Conservation (phyloP, 768 basidiomycete genomes). For the Zangia roseola region DNA sequence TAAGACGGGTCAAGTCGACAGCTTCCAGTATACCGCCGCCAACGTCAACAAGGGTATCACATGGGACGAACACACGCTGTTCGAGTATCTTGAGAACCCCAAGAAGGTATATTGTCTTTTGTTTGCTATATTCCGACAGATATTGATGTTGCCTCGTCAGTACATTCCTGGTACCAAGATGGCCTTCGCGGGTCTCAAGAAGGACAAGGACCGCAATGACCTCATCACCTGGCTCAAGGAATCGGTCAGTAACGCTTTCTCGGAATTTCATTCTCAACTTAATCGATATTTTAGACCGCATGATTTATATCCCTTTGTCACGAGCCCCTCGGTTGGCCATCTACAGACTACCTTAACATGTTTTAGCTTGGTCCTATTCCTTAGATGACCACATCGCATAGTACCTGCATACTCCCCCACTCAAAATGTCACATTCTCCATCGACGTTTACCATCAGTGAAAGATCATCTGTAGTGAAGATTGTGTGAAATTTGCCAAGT, state of each 20-base stretch:
- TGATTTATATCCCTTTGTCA: slow-evolving; percentile 19
- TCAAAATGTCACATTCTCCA: slow-evolving; percentile 24
- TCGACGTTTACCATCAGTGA: not conserved
- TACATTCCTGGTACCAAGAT: slow-evolving; percentile 98
- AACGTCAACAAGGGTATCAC: slow-evolving; percentile 92
- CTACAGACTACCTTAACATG: slow-evolving; percentile 23
- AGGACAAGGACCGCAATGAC: slow-evolving; percentile 96
- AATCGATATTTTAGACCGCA: slow-evolving; percentile 22
- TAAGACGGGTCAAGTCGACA: slow-evolving; percentile 80
- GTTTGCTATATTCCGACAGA: too few species aligned
- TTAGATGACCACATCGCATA: slow-evolving; percentile 34
- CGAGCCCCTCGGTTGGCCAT: slow-evolving; percentile 13
- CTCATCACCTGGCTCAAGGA: slow-evolving; percentile 84
- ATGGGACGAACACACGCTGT: slow-evolving; percentile 88
- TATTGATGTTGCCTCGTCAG: slow-evolving; percentile 34
- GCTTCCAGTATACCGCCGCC: slow-evolving; percentile 90
- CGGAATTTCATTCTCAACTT: not conserved
- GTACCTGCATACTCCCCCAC: slow-evolving; percentile 27
- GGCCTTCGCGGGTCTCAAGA: slow-evolving; percentile 98
- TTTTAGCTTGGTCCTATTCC: slow-evolving; percentile 30
- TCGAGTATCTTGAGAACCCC: slow-evolving; percentile 95
- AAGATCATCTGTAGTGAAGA: too few species aligned
- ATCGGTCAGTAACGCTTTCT: slow-evolving; percentile 44
- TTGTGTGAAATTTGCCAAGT: not conserved
- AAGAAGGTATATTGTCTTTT: slow-evolving; percentile 68